Conservation (phyloP, 768 basidiomycete species). For the Mycena latifolia region DNA sequence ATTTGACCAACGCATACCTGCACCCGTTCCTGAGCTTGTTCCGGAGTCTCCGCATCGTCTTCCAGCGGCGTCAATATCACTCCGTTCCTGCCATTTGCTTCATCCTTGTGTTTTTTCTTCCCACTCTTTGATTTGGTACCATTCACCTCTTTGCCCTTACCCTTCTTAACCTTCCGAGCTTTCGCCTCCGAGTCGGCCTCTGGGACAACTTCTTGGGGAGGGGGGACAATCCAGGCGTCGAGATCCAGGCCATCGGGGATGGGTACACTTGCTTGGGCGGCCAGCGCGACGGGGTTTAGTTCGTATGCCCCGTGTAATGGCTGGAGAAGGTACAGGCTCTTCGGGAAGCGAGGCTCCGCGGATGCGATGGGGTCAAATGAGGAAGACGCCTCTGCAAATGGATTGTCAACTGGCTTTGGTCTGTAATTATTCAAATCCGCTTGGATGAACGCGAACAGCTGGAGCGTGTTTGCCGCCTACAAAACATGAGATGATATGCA, state of each 20-base stretch:
- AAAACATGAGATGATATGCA: conserved; percentile 21
- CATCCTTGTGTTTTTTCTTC: conserved; percentile 51
- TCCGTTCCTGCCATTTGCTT: conserved; percentile 38
- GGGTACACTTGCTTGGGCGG: conserved; percentile 85
- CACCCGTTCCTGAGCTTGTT: conserved; percentile 76
- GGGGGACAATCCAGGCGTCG: conserved; percentile 86
- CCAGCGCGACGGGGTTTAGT: conserved; percentile 84
- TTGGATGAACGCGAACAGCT: conserved; percentile 81
- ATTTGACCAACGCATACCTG: conserved; percentile 58
- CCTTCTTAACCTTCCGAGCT: conserved; percentile 67
- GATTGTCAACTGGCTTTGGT: conserved; percentile 52
- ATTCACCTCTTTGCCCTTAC: conserved; percentile 43
- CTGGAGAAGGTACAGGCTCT: conserved; percentile 87
- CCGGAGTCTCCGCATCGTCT: conserved; percentile 61
- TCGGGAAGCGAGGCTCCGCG: conserved; percentile 77
- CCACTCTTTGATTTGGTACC: conserved; percentile 41
- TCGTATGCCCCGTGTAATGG: conserved; percentile 85
- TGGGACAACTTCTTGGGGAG: conserved; percentile 56
- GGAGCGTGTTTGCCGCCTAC: conserved; percentile 85
- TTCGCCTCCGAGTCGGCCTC: conserved; percentile 60
- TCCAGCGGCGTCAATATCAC: conserved; percentile 55
- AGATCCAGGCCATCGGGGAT: conserved; percentile 90
- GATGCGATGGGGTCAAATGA: conserved; percentile 53
- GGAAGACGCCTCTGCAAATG: conserved; percentile 51
- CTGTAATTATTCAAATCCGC: conserved; percentile 75